A percentile compares a stretch with the other conserved stretches of the same genome.
Conservation (phyloP, 2,329 filamentous ascomycete genomes). For the Colletotrichum ledebouriae region DNA sequence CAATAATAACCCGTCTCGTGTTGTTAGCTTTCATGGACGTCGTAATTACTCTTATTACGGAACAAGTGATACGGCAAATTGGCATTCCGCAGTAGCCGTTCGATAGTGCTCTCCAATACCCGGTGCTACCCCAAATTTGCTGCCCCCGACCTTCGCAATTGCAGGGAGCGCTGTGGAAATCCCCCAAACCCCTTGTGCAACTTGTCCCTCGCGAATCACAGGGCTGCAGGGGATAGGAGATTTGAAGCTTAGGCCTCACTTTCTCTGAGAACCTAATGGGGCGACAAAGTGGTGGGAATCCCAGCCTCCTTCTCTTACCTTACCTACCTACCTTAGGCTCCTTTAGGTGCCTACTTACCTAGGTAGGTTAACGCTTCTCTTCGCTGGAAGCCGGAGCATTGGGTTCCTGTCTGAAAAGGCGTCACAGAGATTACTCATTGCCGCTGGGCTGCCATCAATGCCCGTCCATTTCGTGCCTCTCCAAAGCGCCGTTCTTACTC, state of each 20-base stretch:
- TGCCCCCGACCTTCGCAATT: constrained; percentile 6
- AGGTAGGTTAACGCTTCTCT: constrained; percentile 3
- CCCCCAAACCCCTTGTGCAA: constrained; percentile 23
- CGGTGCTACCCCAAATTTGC: constrained; percentile 8
- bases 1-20: constrained; percentile 1
- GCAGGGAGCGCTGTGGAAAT: constrained; percentile 7
- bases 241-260: constrained; percentile 21
- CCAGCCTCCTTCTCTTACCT: constrained; percentile 13
- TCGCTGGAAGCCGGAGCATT: constrained; percentile 18
- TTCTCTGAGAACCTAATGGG: constrained; percentile 2
- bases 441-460: not conserved
- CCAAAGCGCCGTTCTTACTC: too few species aligned
- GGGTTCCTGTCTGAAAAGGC: not conserved
- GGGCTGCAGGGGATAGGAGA: constrained; percentile 30
- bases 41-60: not conserved
- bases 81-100: constrained; percentile 27
- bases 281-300: constrained; percentile 16
- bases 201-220: constrained; percentile 27
- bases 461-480: too few species aligned
- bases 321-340: too few species aligned
- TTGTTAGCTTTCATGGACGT: constrained; percentile 1
- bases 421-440: constrained; percentile 25
- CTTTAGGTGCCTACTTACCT: too few species aligned
- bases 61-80: constrained; percentile 5
- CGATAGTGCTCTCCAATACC: constrained; percentile 6